Evolutionary conservation across 805 yeast species (phyloP).

Genomic region (Candida nitratophila): DNA sequence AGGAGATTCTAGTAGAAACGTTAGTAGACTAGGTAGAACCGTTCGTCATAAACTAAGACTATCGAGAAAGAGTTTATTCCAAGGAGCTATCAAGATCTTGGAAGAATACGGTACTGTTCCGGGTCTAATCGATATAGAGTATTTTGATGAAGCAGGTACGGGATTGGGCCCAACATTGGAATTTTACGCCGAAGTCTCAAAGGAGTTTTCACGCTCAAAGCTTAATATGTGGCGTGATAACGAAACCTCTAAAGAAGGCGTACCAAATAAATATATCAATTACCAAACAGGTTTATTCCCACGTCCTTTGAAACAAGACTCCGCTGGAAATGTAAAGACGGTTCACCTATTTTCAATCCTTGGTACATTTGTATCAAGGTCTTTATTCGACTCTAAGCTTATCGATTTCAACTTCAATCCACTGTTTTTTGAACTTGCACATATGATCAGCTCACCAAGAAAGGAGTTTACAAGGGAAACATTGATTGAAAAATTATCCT

Average conservation of each 20-base stretch:
- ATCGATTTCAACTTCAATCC: conserved; percentile 76
- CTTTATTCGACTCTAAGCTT: conserved; percentile 80
- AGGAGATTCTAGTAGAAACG: conserved; percentile 20
- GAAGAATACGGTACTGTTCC: conserved; percentile 74
- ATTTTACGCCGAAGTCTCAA: conserved; percentile 77
- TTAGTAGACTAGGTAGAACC: conserved; percentile 58
- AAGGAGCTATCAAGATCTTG: conserved; percentile 74
- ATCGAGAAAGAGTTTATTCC: conserved; percentile 60
- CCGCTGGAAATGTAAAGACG: conserved; percentile 33
- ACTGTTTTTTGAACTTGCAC: conserved; percentile 60
- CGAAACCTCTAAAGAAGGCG: conserved; percentile 15
- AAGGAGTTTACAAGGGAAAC: conserved; percentile 8
- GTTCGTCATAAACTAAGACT: conserved; percentile 75
- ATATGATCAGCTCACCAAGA: conserved; percentile 12
- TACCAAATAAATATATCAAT: conserved; percentile 27
- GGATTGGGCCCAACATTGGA: conserved; percentile 96
- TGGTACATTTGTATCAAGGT: conserved; percentile 83
- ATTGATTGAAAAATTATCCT: conserved; percentile 31
- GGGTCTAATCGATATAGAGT: conserved; percentile 79
- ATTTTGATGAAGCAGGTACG: conserved; percentile 87
- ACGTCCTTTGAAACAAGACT: conserved; percentile 34
- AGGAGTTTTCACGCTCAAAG: conserved; percentile 54
- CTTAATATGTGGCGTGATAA: conserved; percentile 64
- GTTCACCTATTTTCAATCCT: conserved; percentile 53
- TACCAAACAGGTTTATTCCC: conserved; percentile 65